Evolutionary conservation across 129 eudicot genomes (phyloP), one percentile per base, ranked within the genome.

Genomic region (Pulicaria dysenterica): DNA sequence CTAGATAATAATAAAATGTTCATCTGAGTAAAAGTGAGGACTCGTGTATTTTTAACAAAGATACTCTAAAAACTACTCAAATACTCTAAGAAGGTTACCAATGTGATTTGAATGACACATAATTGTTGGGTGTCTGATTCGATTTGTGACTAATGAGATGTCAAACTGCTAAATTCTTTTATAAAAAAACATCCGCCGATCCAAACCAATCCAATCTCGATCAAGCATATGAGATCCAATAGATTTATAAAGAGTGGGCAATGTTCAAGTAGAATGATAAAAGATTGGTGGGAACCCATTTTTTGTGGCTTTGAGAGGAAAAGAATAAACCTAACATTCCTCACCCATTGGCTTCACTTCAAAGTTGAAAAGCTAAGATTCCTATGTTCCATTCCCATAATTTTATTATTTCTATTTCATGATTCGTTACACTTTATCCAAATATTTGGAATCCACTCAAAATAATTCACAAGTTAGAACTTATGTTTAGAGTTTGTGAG

Each of bases 341-440:
- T 63, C 81, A 53, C 74, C 83, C 83, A 59, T 60, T 63, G 68
- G 73, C 85, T 90, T 83, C 77, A 73, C 17, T 74, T 76, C 74
- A 82, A 82, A 79, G 82, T 87, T 64, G n/a, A 61, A 80, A 75
- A 75, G 85, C 78, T 79, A 75, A 73, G 87, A 91, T 91, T 87
- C 95, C 64, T 74, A 54, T 83, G 77, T 79, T 87, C 73, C 70
- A 81, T 80, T 74, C 87, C 78, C 61, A 1, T n/a, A 34, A 4
- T 51, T 74, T 78, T 58, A 37, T 53, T 24, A 40, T 48, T 64
- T n/a, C 42, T 68, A 63, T 57, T 17, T 24, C 43, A 63, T 67
- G 31, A 51, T 76, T 41, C 67, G 34, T 36, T 44, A 44, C 1
- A 24, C 31, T 64, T 46, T 38, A 36, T 40, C 31, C 9, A 3